These are phyloP conservation scores for Kokia cookei DNA, from an alignment of 441 rosid genomes.

Conservation along the genomic window DNA sequence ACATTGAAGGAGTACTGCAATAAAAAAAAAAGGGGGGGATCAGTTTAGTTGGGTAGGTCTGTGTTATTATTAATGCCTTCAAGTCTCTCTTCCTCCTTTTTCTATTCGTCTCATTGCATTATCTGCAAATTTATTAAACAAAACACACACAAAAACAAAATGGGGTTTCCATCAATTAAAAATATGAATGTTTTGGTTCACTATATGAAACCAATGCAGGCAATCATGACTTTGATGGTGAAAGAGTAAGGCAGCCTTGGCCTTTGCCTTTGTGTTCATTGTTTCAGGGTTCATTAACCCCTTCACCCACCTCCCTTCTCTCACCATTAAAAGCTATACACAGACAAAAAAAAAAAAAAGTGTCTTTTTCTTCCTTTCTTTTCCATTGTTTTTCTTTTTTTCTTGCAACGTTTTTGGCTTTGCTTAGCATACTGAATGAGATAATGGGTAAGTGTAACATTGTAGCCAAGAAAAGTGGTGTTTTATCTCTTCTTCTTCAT, in stretches of 20 bases:
- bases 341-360: conserved; percentile 11
- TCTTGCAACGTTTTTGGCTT: background rate
- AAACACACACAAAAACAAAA: background rate
- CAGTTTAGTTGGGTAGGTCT: conserved; percentile 66
- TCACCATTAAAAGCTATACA: conserved; percentile 34
- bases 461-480: conserved; percentile 16
- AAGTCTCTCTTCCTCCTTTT: background rate
- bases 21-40: conserved; percentile 39
- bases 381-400: conserved; percentile 5
- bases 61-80: conserved; percentile 51
- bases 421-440: conserved; percentile 34
- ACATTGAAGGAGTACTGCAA: conserved; percentile 75
- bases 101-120: conserved; percentile 9
- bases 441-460: conserved; percentile 24
- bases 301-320: conserved; percentile 56
- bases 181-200: conserved; percentile 7
- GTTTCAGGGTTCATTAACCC: conserved; percentile 36
- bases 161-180: background rate
- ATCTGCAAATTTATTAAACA: background rate
- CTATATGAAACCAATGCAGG: conserved; percentile 46
- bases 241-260: conserved; percentile 24
- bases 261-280: background rate
- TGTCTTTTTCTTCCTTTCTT: conserved; percentile 32
- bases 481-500: conserved; percentile 7
- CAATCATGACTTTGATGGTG: conserved; percentile 61